These are phyloP conservation scores for Ampelocalamus luodianensis DNA, from an alignment of 176 grass and related monocot genomes.

Conservation along the genomic window DNA sequence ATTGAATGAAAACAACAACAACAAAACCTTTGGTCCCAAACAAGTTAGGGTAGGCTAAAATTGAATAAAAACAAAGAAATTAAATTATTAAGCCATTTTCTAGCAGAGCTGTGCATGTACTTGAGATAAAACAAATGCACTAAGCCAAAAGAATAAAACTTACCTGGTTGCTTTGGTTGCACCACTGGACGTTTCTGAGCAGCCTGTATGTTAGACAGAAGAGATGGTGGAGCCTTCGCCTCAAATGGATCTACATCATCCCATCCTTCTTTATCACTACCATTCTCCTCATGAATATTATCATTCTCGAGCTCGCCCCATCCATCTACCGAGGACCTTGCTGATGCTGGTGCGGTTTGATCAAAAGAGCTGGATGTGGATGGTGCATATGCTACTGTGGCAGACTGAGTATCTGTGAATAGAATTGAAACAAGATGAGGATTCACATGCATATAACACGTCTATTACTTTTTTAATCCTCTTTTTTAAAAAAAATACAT, in stretches of 20 bases:
- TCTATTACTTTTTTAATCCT: conserved; percentile 15
- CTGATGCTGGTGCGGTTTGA: conserved; percentile 73
- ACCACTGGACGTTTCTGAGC: conserved; percentile 89
- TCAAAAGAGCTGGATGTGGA: conserved; percentile 61
- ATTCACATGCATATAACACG: conserved; percentile 27
- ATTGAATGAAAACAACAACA: too few relatives aligned
- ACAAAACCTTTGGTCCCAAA: too few relatives aligned
- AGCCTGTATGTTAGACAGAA: conserved; percentile 80
- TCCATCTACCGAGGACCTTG: conserved; percentile 74
- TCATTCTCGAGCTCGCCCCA: conserved; percentile 84
- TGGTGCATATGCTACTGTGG: conserved; percentile 43
- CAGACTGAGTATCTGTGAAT: conserved; percentile 39
- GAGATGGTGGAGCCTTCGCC: conserved; percentile 59
- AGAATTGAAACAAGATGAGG: conserved; percentile 37
- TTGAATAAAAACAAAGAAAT: neutral
- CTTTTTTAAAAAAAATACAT: conserved; percentile 9
- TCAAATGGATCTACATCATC: conserved; percentile 91
- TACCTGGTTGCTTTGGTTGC: conserved; percentile 73
- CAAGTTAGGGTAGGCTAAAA: too few relatives aligned
- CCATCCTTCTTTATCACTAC: conserved; percentile 88
- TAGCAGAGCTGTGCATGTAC: neutral
- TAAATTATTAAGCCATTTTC: neutral
- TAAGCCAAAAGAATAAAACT: conserved; percentile 16
- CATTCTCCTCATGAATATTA: conserved; percentile 58
- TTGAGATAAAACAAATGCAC: conserved; percentile 16